Percentiles rank a stretch among this genome's conserved stretches.
phyloP scores from a whole-genome alignment of 2,329 filamentous ascomycete genomes.

The Juglanconis oblonga region DNA sequence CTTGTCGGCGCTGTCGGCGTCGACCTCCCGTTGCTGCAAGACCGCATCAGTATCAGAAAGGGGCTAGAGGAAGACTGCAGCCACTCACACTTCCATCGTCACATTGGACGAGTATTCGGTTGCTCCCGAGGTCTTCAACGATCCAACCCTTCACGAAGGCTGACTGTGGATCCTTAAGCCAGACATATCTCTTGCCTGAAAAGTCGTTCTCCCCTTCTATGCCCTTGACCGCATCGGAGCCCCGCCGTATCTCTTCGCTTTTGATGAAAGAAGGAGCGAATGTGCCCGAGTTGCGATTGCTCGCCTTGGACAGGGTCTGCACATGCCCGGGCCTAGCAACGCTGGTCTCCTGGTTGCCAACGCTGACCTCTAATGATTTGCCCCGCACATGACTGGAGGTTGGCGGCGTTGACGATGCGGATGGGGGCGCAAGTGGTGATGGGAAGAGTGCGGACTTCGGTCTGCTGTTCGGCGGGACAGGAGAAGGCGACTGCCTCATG shows the following conservation, averaged over 20 bases:
- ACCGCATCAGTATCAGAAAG: conserved; percentile 20
- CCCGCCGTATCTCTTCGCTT: conserved; percentile 68
- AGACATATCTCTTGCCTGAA: conserved; percentile 96
- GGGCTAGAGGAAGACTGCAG: neutral
- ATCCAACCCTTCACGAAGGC: conserved; percentile 95
- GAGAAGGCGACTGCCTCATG: conserved; percentile 65
- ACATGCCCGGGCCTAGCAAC: conserved; percentile 34
- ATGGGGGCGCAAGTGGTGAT: conserved; percentile 30
- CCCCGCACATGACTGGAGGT: conserved; percentile 6
- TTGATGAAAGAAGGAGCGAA: conserved; percentile 98
- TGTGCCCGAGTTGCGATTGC: conserved; percentile 67
- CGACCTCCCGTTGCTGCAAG: conserved; percentile 80
- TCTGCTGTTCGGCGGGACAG: conserved; percentile 52
- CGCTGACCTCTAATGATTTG: conserved; percentile 7
- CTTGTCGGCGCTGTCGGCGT: conserved; percentile 88
- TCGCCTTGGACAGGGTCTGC: conserved; percentile 61
- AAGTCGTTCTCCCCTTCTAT: conserved; percentile 99
- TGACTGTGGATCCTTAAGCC: conserved; percentile 81
- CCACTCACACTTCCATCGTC: conserved; percentile 80
- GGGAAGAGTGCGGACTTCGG: conserved; percentile 76
- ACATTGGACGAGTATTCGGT: conserved; percentile 79
- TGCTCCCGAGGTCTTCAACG: conserved; percentile 71
- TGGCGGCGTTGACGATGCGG: neutral
- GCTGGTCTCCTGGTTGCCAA: conserved; percentile 9
- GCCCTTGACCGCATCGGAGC: conserved; percentile 57